Conservation (phyloP, 2,329 filamentous ascomycete species). For the Xylariaceae sp. region DNA sequence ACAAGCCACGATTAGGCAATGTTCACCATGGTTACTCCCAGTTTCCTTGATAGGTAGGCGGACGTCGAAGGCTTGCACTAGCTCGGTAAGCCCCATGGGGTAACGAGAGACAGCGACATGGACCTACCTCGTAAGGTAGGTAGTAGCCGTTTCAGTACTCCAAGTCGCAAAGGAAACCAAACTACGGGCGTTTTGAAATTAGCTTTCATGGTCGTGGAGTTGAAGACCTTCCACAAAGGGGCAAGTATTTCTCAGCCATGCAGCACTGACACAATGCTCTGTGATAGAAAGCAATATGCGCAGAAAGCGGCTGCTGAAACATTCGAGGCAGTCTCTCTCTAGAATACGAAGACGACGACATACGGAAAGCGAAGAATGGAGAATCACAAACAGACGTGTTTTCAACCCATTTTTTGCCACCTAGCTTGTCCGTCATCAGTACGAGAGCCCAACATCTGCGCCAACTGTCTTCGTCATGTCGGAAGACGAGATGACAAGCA, state of each 20-base stretch:
- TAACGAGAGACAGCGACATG: slow-evolving; percentile 1
- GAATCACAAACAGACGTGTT: no score
- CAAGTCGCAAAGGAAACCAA: slow-evolving; percentile 7
- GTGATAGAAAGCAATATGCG: no score
- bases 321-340: no score
- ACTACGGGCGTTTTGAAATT: slow-evolving; percentile 2
- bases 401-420: no score
- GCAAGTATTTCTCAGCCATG: not conserved
- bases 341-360: no score
- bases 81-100: slow-evolving; percentile 2
- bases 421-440: no score
- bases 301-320: no score
- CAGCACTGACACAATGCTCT: no score
- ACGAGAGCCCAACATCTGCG: no score
- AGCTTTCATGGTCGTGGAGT: not conserved
- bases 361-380: no score
- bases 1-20: not conserved
- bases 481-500: no score
- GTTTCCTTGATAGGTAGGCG: not conserved
- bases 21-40: not conserved
- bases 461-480: no score
- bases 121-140: not conserved
- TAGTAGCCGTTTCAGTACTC: slow-evolving; percentile 2
- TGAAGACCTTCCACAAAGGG: slow-evolving; percentile 9
- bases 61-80: not conserved